Evolutionary conservation across 345 rosid genomes (phyloP).

Genomic region (Eucalyptus sp.): DNA sequence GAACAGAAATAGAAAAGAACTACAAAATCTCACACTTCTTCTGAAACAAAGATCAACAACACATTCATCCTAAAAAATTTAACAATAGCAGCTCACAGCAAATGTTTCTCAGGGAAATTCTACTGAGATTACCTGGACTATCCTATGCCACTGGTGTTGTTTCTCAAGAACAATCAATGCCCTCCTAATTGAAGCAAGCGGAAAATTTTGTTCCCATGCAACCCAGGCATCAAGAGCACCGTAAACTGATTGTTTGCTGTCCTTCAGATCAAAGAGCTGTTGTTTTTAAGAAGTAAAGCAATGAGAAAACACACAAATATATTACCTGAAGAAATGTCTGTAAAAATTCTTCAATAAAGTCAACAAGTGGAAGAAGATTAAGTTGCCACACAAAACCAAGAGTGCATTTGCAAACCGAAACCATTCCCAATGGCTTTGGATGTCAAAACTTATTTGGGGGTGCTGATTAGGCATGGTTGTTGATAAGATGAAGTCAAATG

Average conservation of each 20-base stretch:
- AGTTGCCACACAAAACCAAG: neutral
- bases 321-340: neutral
- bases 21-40: neutral
- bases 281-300: neutral
- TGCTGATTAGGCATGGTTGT: neutral
- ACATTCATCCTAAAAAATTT: neutral
- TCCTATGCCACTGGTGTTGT: constrained; percentile 82
- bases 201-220: constrained; percentile 89
- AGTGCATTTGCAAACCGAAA: neutral
- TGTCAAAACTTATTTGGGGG: neutral
- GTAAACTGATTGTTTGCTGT: constrained; percentile 75
- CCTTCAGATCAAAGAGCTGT: constrained; percentile 71
- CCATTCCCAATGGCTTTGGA: neutral
- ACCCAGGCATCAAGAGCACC: constrained; percentile 96
- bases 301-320: neutral
- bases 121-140: constrained; percentile 49
- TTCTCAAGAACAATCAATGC: constrained; percentile 66
- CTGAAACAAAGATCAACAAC: neutral
- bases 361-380: neutral
- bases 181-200: constrained; percentile 59
- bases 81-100: neutral
- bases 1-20: neutral
- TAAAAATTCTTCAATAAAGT: neutral
- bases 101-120: neutral
- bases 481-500: neutral